Evolutionary conservation across 306 rosid species (phyloP), one percentile per base, ranked within the genome.

Genomic region (Vigna radiata): DNA sequence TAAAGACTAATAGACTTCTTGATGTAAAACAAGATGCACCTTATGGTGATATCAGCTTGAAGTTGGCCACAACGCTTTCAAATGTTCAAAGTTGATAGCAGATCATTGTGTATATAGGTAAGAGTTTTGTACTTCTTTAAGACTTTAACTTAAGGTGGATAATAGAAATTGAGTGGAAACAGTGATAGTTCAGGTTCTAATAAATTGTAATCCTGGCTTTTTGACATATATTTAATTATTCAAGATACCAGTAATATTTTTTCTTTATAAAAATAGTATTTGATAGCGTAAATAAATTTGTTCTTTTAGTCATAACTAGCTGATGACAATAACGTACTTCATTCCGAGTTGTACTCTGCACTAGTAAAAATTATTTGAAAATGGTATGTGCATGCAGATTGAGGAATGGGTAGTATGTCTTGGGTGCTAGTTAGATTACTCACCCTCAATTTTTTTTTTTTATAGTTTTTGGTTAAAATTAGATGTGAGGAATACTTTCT

Each of bases 21-120:
- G 89, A 90, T 68, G 89, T 90, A 50, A 71, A 84, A n/a, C 97
- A 90, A 88, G 93, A 92, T 73, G 83, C 49, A 55, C 91, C 96
- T 56, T 89, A 90, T 33, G 91, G 86, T 41, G 97, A 95, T 85
- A 46, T 92, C 70, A 79, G 17, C 77, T 83, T 95, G 88, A 89
- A 81, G 63, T 73, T 92, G 83, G 87, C 87, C 16, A 70, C 83
- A 10, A n/a, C 31, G 6, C 29, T 1, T 37, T 65, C 50, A 39
- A 66, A 21, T 66, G 54, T 12, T 83, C 84, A 86, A 80, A 66
- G 85, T 61, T 94, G 83, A 89, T 27, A 63, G 25, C 21, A 1
- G 46, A 50, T 36, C 33, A 39, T 64, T 37, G 16, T 80, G 86
- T 87, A 68, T 81, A 76, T 76, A 75, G 91, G 84, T 87, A 76